Evolutionary conservation across 352 stramenopile genomes (phyloP).

Genomic region (Chrysophaeum taylorii): DNA sequence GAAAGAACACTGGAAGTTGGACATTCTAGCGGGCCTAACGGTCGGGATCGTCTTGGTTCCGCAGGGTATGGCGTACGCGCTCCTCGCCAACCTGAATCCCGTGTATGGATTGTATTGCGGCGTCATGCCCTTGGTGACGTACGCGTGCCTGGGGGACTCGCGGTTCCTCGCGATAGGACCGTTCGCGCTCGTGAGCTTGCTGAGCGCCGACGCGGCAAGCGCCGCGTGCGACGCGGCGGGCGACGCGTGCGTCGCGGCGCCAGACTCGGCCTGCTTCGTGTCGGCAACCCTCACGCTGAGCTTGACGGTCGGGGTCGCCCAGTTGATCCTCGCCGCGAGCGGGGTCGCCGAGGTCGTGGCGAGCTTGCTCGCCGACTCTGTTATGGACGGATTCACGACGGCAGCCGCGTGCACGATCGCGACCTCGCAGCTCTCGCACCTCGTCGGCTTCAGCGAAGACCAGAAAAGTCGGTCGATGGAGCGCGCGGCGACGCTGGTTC

Average conservation of each 20-base stretch:
- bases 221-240: slow-evolving; percentile 6
- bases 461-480: slow-evolving; percentile 25
- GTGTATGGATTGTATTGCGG: slow-evolving; percentile 74
- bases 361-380: slow-evolving; percentile 68
- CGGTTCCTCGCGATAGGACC: slow-evolving; percentile 60
- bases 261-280: neutral
- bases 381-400: slow-evolving; percentile 76
- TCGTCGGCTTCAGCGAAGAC: slow-evolving; percentile 60
- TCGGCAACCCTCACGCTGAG: neutral
- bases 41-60: slow-evolving; percentile 75
- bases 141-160: slow-evolving; percentile 64
- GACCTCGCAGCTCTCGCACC: slow-evolving; percentile 67
- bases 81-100: slow-evolving; percentile 65
- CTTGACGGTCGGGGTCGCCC: neutral
- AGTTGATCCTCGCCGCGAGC: neutral
- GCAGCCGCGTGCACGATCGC: slow-evolving; percentile 74
- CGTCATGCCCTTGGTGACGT: slow-evolving; percentile 63
- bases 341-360: slow-evolving; percentile 54
- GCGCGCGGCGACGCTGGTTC: neutral
- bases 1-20: neutral
- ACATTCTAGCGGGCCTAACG: slow-evolving; percentile 38
- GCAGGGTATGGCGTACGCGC: slow-evolving; percentile 74
- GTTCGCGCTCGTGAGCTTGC: slow-evolving; percentile 51
- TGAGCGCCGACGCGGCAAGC: slow-evolving; percentile 30
- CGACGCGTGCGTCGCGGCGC: no score